Conservation (phyloP, 139 green algal genomes). For the Deuterostichococcus epilithicus region DNA sequence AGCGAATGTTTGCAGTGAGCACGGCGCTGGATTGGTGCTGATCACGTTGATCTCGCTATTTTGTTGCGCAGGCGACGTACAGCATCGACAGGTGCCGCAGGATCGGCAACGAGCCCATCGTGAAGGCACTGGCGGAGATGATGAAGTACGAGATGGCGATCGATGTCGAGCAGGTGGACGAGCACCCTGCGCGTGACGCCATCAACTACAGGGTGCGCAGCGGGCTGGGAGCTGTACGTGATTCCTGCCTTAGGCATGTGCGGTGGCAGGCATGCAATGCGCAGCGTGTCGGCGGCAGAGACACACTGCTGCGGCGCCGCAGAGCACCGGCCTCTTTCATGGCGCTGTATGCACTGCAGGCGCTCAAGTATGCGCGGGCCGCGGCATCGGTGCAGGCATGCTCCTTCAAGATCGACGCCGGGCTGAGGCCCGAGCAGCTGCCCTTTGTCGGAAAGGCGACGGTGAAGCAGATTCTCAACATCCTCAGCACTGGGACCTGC, state of each 20-base stretch:
- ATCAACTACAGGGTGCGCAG: background rate
- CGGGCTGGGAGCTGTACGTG: background rate
- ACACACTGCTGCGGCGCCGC: background rate
- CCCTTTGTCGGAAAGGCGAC: constrained; percentile 16
- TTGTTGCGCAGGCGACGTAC: constrained; percentile 12
- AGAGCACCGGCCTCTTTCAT: background rate
- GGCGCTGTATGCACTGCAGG: constrained; percentile 18
- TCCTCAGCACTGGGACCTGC: constrained; percentile 28
- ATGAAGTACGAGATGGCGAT: constrained; percentile 17
- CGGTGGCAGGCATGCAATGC: background rate
- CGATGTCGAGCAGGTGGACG: background rate
- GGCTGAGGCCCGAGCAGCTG: constrained; percentile 7
- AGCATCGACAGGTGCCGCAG: background rate
- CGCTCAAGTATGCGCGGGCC: constrained; percentile 23
- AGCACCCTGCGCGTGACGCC: background rate
- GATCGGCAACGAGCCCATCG: constrained; percentile 16
- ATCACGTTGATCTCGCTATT: background rate
- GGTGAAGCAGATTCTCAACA: constrained; percentile 22
- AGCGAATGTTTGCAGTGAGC: no score
- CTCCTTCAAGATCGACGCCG: constrained; percentile 22
- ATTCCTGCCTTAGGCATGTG: no score
- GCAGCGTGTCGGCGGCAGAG: background rate
- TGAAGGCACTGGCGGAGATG: constrained; percentile 18
- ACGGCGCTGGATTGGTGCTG: no score
- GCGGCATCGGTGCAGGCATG: constrained; percentile 21